Percentiles rank a stretch among this genome's conserved stretches.
These are phyloP conservation scores for Phytophthora ohioensis DNA, from an alignment of 352 stramenopile species.

Conservation along the genomic window DNA sequence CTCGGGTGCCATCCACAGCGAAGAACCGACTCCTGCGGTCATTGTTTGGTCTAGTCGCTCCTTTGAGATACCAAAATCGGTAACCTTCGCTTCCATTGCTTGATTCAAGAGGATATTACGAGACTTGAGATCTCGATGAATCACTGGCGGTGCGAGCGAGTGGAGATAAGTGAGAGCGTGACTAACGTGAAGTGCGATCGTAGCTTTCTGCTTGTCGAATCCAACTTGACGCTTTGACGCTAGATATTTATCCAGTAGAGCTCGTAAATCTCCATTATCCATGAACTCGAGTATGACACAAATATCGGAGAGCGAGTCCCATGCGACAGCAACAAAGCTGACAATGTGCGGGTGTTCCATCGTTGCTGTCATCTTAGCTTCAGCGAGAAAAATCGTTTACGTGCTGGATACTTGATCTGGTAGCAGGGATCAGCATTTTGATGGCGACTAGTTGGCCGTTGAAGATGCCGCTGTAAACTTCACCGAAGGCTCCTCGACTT, in stretches of 20 bases:
- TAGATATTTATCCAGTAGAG: conserved; percentile 39
- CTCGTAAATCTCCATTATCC: conserved; percentile 50
- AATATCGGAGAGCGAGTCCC: conserved; percentile 47
- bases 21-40: conserved; percentile 26
- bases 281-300: conserved; percentile 57
- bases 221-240: conserved; percentile 3
- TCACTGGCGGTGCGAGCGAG: conserved; percentile 18
- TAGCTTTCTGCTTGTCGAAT: conserved; percentile 28
- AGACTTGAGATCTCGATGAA: conserved; percentile 49
- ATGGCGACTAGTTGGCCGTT: conserved; percentile 41
- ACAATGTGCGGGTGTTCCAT: conserved; percentile 51
- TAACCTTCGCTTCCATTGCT: conserved; percentile 60
- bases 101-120: conserved; percentile 59
- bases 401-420: conserved; percentile 19
- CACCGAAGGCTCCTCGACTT: conserved; percentile 38
- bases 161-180: conserved; percentile 51
- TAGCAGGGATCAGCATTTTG: conserved; percentile 43
- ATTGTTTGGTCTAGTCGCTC: conserved; percentile 24
- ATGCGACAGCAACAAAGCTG: conserved; percentile 46
- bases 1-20: conserved; percentile 8
- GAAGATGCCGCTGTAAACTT: conserved; percentile 44
- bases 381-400: conserved; percentile 45
- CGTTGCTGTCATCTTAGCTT: conserved; percentile 41
- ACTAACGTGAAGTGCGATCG: conserved; percentile 47
- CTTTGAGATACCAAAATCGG: conserved; percentile 65